Evolutionary conservation across 148 eudicot species (phyloP).

Genomic region (Chenopodium quinoa): DNA sequence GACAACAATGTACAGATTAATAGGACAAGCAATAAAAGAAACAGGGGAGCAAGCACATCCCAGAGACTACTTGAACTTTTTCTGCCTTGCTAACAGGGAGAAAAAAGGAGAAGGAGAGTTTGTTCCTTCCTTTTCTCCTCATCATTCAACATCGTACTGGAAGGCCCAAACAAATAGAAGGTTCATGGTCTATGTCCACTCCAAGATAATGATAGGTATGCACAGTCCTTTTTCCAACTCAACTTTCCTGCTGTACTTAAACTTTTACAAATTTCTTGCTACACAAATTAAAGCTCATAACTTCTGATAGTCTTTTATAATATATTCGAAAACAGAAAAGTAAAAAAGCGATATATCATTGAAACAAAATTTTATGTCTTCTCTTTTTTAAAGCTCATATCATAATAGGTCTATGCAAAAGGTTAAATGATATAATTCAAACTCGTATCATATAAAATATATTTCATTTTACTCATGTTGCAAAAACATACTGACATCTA

Average conservation of each 20-base stretch:
- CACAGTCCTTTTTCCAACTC: neutral
- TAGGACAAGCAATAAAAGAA: conserved; percentile 67
- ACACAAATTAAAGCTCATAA: neutral
- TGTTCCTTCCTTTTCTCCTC: conserved; percentile 71
- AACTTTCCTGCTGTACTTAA: neutral
- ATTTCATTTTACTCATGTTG: neutral
- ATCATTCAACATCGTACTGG: conserved; percentile 60
- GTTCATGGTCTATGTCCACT: conserved; percentile 95
- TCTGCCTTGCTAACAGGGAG: conserved; percentile 94
- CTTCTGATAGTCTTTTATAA: neutral
- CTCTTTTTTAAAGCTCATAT: neutral
- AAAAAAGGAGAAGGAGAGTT: conserved; percentile 53
- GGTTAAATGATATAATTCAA: neutral
- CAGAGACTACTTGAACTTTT: conserved; percentile 82
- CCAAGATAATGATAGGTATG: conserved; percentile 95
- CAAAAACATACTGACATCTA: conserved; percentile 8
- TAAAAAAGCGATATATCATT: neutral
- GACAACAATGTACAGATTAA: conserved; percentile 76
- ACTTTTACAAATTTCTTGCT: neutral
- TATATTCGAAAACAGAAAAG: neutral
- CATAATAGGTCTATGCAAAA: neutral
- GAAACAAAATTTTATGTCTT: neutral
- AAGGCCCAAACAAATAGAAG: conserved; percentile 75
- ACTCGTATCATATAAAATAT: no score
- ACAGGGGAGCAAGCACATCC: conserved; percentile 57